A percentile compares a stretch with the other conserved stretches of the same genome.
Conservation (phyloP, 371 early-diverging fungal genomes). For the Mucor lusitanicus region DNA sequence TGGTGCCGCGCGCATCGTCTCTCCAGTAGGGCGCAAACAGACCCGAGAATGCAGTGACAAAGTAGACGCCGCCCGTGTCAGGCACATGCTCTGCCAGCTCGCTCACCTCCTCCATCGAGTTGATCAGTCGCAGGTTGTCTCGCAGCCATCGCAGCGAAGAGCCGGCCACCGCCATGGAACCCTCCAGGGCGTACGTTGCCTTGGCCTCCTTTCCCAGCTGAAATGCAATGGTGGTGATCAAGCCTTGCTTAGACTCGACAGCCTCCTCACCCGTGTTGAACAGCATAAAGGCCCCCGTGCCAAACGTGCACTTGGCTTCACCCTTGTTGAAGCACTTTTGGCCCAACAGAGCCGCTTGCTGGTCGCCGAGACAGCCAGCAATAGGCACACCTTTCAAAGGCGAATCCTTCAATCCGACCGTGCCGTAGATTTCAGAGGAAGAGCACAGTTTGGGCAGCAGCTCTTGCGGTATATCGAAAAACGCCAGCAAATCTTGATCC, state of each 20-base stretch:
- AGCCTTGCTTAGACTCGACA: conserved; percentile 80
- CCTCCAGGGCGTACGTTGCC: conserved; percentile 92
- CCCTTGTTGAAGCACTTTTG: conserved; percentile 80
- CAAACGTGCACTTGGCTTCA: conserved; percentile 92
- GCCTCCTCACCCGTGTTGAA: conserved; percentile 87
- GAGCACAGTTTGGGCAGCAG: conserved; percentile 80
- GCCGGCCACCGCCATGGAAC: conserved; percentile 95
- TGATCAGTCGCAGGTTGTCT: conserved; percentile 82
- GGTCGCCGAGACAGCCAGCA: conserved; percentile 93
- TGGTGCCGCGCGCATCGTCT: conserved; percentile 87
- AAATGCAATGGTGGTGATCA: conserved; percentile 92
- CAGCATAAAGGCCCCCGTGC: conserved; percentile 96
- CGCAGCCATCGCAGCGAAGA: conserved; percentile 92
- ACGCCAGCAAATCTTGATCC: conserved; percentile 72
- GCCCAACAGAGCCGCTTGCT: conserved; percentile 95
- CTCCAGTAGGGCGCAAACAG: conserved; percentile 97
- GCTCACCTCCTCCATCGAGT: conserved; percentile 71
- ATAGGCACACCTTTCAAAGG: conserved; percentile 72
- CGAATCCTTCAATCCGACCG: conserved; percentile 44
- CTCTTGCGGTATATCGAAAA: conserved; percentile 36
- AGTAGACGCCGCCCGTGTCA: conserved; percentile 89
- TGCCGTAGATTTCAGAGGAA: conserved; percentile 82
- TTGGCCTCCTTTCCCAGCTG: conserved; percentile 75
- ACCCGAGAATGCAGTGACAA: conserved; percentile 94
- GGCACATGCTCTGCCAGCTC: conserved; percentile 51